Evolutionary conservation across 495 filamentous ascomycete genomes (phyloP), one percentile per base, ranked within the genome.

Genomic region (Neurospora discreta): DNA sequence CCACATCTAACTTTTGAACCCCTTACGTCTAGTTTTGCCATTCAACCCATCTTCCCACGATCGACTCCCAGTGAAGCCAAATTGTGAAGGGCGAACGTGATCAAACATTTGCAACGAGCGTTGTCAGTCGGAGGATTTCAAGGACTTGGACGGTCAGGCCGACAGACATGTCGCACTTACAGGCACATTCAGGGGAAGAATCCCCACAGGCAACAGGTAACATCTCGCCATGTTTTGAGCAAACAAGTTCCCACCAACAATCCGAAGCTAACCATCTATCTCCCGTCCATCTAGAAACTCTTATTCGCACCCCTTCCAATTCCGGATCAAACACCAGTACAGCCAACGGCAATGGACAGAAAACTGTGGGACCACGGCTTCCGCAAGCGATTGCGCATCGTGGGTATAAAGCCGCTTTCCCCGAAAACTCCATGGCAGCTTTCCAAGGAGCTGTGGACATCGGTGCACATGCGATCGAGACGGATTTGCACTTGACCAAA

Each of bases 361-460:
- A 65, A 65, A 15, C 44, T 23, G 10, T 26, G 10, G 69, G 71
- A 15, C 33, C 15, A 30, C 68, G 36, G 23, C 71, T 90, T 30
- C 94, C 94, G 0, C 92, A 94, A 71, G 86, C 87, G 26, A 95
- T 97, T 74, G 91, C 91, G 10, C 95, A 98, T 82, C 87, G 95
- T 33, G 95, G 95, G 3, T 95, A 90, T 82, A 95, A 91, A 76
- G 88, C 86, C 0, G 84, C 85, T 43, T 92, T 87, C 74, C 93
- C 95, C 0, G 95, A 98, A 81, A 98, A 98, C 79, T 91, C 92
- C 3, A 87, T 97, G 84, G 84, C 81, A 16, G 92, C 92, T 9
- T 95, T 97, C 81, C 81, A 83, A 52, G 89, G 83, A 3, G 95
- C 94, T 5, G 84, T 94, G 0, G 81, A 87, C 18, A 88, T 87